Conservation (phyloP, 1,284 basidiomycete species). For the Cryptococcus wingfieldii region DNA sequence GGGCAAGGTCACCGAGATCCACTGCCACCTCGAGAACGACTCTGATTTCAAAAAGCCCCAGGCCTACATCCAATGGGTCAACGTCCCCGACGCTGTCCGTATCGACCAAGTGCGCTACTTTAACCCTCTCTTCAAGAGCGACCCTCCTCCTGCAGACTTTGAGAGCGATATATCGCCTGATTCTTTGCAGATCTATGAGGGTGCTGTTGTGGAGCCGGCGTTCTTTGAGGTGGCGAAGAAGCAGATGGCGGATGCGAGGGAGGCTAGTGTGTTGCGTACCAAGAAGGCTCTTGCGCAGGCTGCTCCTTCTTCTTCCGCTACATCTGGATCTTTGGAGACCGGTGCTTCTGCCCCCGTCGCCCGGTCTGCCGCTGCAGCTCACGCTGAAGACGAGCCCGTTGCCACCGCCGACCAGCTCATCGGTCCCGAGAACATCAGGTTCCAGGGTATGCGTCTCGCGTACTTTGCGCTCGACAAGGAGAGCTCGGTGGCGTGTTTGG, state of each 20-base stretch:
- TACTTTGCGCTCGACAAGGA: conserved; percentile 95
- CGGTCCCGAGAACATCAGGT: conserved; percentile 88
- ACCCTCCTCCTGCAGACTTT: conserved; percentile 83
- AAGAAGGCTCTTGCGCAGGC: conserved; percentile 57
- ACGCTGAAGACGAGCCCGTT: conserved; percentile 56
- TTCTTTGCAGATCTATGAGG: conserved; percentile 72
- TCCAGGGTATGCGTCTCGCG: conserved; percentile 93
- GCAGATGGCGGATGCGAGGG: conserved; percentile 61
- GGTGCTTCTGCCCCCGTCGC: neutral
- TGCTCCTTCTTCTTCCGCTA: conserved; percentile 27
- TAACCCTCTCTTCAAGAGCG: conserved; percentile 88
- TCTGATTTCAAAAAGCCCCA: conserved; percentile 72
- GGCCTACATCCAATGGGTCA: conserved; percentile 98
- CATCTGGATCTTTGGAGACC: too few relatives aligned
- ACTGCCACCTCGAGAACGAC: conserved; percentile 72
- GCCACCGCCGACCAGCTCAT: conserved; percentile 75
- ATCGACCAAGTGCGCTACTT: conserved; percentile 91
- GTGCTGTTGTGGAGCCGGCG: conserved; percentile 81
- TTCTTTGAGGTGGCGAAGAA: conserved; percentile 81
- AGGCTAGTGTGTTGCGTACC: conserved; percentile 60
- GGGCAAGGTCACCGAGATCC: conserved; percentile 72
- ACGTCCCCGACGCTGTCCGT: conserved; percentile 70
- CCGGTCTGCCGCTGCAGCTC: conserved; percentile 32
- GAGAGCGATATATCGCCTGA: conserved; percentile 75
- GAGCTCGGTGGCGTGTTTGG: conserved; percentile 60